Percentiles rank a stretch among this genome's conserved stretches.
Evolutionary conservation across 2,329 filamentous ascomycete species (phyloP).

Genomic region (Ophiostoma montium): DNA sequence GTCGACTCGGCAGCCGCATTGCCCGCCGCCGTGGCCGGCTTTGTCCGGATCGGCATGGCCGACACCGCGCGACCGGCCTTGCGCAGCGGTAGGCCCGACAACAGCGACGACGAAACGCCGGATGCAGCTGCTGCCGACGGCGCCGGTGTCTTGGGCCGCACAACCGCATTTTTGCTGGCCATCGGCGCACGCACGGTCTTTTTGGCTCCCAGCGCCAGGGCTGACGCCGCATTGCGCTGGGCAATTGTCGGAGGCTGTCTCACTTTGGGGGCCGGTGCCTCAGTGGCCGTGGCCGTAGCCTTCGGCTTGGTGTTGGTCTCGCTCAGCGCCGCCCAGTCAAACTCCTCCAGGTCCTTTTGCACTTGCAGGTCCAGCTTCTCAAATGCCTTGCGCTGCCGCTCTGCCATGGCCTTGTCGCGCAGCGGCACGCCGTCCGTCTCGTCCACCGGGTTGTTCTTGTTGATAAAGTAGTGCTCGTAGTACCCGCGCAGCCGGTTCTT

Average conservation of each 20-base stretch:
- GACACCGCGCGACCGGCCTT: slow-evolving; percentile 1
- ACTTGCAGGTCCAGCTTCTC: slow-evolving; percentile 53
- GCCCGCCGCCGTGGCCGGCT: background rate
- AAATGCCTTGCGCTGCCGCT: slow-evolving; percentile 34
- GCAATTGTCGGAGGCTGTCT: slow-evolving; percentile 34
- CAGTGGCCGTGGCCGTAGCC: background rate
- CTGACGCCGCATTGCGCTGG: slow-evolving; percentile 40
- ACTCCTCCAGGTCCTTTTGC: slow-evolving; percentile 47
- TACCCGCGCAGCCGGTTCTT: slow-evolving; percentile 48
- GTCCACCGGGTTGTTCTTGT: slow-evolving; percentile 38
- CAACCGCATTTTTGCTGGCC: background rate
- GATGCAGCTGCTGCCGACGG: background rate
- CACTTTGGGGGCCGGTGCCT: slow-evolving; percentile 27
- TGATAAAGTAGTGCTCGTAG: slow-evolving; percentile 39
- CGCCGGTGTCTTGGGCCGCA: slow-evolving; percentile 7
- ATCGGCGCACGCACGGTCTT: background rate
- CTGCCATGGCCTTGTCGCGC: slow-evolving; percentile 45
- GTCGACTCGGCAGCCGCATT: slow-evolving; percentile 40
- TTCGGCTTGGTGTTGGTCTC: background rate
- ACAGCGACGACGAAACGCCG: slow-evolving; percentile 11
- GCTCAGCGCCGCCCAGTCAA: slow-evolving; percentile 40
- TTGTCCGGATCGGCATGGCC: slow-evolving; percentile 6
- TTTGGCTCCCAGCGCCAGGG: slow-evolving; percentile 28
- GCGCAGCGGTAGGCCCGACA: slow-evolving; percentile 10
- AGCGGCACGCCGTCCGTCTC: slow-evolving; percentile 48